Base-by-base conservation (phyloP, 306 rosid genomes). In the Fragaria vesca region DNA sequence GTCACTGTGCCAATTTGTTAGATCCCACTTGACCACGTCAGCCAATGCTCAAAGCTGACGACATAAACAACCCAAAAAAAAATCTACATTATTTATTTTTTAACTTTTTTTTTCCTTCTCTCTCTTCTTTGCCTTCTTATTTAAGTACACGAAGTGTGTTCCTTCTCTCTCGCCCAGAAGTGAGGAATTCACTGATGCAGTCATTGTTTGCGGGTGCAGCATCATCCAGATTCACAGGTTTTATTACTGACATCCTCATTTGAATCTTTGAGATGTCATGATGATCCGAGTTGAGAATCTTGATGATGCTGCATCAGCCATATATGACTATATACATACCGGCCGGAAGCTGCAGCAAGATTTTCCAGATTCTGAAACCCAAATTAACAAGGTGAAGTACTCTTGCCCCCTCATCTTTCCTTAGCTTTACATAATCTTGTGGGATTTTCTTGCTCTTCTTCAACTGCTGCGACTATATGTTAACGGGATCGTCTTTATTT, bases 301-400 rank as follows among this genome's bases (percentile, higher is more conserved):
- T 94, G 98, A 94, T 94, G 98, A 94, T 94, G 98, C 98, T 94
- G 98, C 98, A 94, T 91, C 96, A 84, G 97, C 98, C 69, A 90
- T 89, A 79, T 66, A 90, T 81, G 93, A 78, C 89, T 62, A 34
- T 45, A 66, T 6, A 16, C 57, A 52, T 6, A 16, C 74, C 68
- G 1, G 45, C 12, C 47, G 8, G 26, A 34, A 74, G 32, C 58
- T 60, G 70, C 70, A 3, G 12, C 42, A 26, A 4, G 9, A 40
- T 12, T 26, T 71, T 70, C n/a, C 77, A 13, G 51, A 20, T 28
- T 73, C 69, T 3, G 16, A 40, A 38, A 9, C 48, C 40, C 5
- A n/a, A 28, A 66, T 36, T 7, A 38, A 52, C 52, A 52, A 67
- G 80, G 80, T 77, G 42, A 38, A 30, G 43, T 6, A 46, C 18